Conservation (phyloP, 257 asterid species). For the Orobanche coerulescens region DNA sequence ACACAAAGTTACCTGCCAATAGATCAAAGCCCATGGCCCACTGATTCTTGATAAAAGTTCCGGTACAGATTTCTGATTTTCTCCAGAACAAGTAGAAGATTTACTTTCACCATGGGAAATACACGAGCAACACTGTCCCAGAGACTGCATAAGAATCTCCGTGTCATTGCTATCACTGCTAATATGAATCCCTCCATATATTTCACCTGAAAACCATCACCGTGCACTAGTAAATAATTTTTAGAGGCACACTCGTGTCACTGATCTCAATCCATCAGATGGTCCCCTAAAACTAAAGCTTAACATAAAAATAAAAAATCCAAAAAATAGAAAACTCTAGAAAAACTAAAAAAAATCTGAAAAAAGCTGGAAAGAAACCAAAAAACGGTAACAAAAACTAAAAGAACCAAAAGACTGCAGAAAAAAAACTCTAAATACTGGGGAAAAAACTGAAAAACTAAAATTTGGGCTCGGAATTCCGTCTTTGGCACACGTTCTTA, state of each 20-base stretch:
- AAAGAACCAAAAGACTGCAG: too few species aligned
- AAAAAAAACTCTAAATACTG: too few species aligned
- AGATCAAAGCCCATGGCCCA: constrained; percentile 95
- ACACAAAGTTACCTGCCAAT: constrained; percentile 92
- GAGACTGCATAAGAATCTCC: constrained; percentile 66
- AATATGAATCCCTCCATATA: constrained; percentile 68
- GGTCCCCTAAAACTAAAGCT: not conserved
- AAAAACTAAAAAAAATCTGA: too few species aligned
- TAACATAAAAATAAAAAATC: too few species aligned
- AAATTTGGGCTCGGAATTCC: too few species aligned
- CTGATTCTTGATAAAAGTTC: constrained; percentile 73
- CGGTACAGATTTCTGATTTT: constrained; percentile 40
- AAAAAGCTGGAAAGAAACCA: too few species aligned
- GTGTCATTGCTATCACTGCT: constrained; percentile 54
- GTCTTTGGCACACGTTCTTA: too few species aligned
- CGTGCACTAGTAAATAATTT: not conserved
- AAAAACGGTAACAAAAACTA: too few species aligned
- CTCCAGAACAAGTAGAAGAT: constrained; percentile 35
- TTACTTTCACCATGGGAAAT: constrained; percentile 31
- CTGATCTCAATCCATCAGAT: not conserved
- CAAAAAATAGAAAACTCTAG: not conserved
- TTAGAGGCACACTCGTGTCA: not conserved
- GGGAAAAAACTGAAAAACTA: too few species aligned
- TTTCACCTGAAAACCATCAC: constrained; percentile 53
- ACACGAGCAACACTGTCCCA: constrained; percentile 54